Base-by-base conservation (phyloP, 1,284 basidiomycete genomes). In the Trametes versicolor region DNA sequence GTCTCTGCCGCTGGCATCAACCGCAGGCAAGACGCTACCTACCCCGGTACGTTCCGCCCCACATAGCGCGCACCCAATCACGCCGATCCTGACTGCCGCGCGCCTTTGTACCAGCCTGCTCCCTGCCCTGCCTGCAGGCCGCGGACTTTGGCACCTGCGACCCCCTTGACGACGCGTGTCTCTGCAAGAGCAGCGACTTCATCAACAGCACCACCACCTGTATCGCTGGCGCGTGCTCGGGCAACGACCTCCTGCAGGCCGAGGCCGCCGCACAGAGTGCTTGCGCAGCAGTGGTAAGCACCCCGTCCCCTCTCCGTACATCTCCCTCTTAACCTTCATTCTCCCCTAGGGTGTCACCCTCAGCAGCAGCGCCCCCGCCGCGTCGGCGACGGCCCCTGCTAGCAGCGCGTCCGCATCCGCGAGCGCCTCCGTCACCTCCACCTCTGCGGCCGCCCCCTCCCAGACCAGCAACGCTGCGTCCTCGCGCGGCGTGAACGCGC, bases 311-410 rank as follows among this genome's bases (percentile, higher is more conserved):
- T 29, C 10, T 27, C 32, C n/a, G 2, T 15, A 49, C 15, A 15
- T 21, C 36, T 9, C 29, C 5, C 4, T 36, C n/a, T 34, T 10
- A n/a, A 56, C 54, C 19, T n/a, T 29, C 15, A 17, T 50, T n/a
- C n/a, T 17, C n/a, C 17, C n/a, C 0, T 54, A 87, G 85, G 85
- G 86, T 62, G 83, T 88, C 10, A 87, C 82, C 2, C 74, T 87
- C 54, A 34, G 62, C 6, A 55, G 43, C 55, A 55, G 45, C 55
- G 34, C 73, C n/a, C 56, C 70, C 9, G 59, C 64, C n/a, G 48
- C 53, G 21, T 23, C 62, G n/a, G 19, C 51, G 23, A 56, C 63
- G 45, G 41, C 63, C 29, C 45, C 66, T 53, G 66, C 56, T 4
- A 29, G 12, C 13, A 49, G 48, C 34, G 58, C 52, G 58, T 41